A percentile compares a stretch with the other conserved stretches of the same genome.
Conservation (phyloP, 768 basidiomycete species). For the Phaeotremella fagi region DNA sequence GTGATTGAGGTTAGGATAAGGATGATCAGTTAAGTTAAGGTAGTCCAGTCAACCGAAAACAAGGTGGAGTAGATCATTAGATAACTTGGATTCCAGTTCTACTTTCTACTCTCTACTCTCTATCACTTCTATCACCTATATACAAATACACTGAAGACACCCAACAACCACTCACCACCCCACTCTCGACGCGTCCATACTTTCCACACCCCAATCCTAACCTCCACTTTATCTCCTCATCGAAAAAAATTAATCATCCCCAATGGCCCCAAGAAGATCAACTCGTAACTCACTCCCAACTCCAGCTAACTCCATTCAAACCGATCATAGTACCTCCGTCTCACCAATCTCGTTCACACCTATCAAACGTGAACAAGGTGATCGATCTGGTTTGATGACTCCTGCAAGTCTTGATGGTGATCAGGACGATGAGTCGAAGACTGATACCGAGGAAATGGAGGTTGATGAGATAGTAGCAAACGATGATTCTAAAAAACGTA, state of each 20-base stretch:
- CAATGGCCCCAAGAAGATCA: constrained; percentile 14
- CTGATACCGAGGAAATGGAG: constrained; percentile 2
- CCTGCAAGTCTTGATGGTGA: constrained; percentile 28
- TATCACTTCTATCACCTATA: too few species aligned
- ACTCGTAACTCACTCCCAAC: constrained; percentile 28
- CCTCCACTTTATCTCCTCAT: neutral
- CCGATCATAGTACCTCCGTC: neutral
- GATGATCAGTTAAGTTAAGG: too few species aligned
- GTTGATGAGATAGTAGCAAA: constrained; percentile 6
- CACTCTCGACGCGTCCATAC: neutral
- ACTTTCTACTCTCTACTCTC: too few species aligned
- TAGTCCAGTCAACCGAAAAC: too few species aligned
- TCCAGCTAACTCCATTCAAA: constrained; percentile 28
- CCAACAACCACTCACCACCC: neutral
- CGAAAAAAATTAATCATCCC: constrained; percentile 25
- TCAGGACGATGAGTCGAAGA: constrained; percentile 1
- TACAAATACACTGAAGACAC: too few species aligned
- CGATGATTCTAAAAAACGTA: constrained; percentile 23
- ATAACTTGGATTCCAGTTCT: too few species aligned
- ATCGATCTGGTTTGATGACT: constrained; percentile 16
- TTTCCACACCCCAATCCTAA: neutral
- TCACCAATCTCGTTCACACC: constrained; percentile 6
- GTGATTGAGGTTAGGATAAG: too few species aligned
- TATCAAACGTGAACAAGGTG: neutral
- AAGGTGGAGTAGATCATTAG: too few species aligned